Evolutionary conservation across 83 land plant species (phyloP).

Genomic region (Diphasiastrum complanatum): DNA sequence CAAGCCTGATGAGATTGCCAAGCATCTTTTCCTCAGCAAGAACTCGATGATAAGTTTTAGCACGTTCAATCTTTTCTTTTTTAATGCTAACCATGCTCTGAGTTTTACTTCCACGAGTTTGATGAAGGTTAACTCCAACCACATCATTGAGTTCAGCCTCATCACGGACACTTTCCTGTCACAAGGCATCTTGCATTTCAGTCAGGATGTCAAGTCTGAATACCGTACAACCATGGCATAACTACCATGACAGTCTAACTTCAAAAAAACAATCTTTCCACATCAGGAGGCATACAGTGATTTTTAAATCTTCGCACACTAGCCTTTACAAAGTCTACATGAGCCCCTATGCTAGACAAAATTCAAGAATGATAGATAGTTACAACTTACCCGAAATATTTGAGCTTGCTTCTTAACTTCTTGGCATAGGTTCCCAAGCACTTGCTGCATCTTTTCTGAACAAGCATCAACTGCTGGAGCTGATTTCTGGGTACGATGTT

Average conservation of each 20-base stretch:
- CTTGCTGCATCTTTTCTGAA: constrained; percentile 24
- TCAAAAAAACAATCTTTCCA: background rate
- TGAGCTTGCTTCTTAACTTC: constrained; percentile 36
- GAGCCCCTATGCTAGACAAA: background rate
- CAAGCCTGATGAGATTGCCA: constrained; percentile 30
- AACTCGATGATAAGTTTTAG: constrained; percentile 37
- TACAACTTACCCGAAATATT: constrained; percentile 30
- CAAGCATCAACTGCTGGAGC: constrained; percentile 21
- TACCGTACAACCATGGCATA: background rate
- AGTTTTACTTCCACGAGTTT: constrained; percentile 25
- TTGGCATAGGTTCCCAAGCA: constrained; percentile 28
- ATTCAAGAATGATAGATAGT: background rate
- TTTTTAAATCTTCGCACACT: background rate
- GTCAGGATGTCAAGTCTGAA: background rate
- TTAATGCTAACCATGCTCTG: constrained; percentile 45
- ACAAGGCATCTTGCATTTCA: background rate
- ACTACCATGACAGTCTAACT: background rate
- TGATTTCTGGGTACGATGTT: constrained; percentile 25
- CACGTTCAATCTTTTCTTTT: constrained; percentile 39
- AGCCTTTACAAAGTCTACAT: background rate
- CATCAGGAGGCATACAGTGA: background rate
- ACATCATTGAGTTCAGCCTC: constrained; percentile 32
- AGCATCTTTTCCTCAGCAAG: constrained; percentile 41
- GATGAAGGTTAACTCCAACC: constrained; percentile 35
- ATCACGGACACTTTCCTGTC: constrained; percentile 42